A percentile compares a stretch with the other conserved stretches of the same genome.
These are phyloP conservation scores for Echium plantagineum DNA, from an alignment of 257 asterid genomes.

Conservation along the genomic window DNA sequence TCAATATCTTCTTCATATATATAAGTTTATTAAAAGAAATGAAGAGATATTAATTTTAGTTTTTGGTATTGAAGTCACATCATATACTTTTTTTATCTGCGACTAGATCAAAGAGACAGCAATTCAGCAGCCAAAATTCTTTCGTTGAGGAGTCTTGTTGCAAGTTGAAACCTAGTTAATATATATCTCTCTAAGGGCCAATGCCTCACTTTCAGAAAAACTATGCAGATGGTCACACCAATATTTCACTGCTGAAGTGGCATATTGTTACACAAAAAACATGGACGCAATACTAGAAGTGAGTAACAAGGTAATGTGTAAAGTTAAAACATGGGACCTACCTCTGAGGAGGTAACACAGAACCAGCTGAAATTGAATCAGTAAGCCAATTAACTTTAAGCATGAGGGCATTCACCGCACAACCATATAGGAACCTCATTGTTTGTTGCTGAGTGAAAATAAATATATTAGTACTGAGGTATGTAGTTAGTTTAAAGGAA, in stretches of 20 bases:
- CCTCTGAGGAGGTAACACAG: slow-evolving; percentile 52
- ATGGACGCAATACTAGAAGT: neutral
- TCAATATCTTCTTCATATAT: neutral
- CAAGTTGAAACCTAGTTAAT: neutral
- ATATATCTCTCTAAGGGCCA: too few species aligned
- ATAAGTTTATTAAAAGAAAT: too few species aligned
- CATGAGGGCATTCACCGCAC: slow-evolving; percentile 60
- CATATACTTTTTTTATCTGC: neutral
- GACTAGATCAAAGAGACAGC: neutral
- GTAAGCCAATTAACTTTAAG: slow-evolving; percentile 62
- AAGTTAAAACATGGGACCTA: slow-evolving; percentile 15
- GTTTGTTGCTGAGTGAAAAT: slow-evolving; percentile 56
- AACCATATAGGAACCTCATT: slow-evolving; percentile 66
- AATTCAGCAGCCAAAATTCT: neutral
- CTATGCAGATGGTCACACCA: neutral
- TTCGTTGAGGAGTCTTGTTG: neutral
- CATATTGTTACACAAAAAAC: neutral
- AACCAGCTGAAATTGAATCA: slow-evolving; percentile 57
- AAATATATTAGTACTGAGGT: neutral
- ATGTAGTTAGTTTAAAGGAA: neutral
- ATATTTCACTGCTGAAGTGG: neutral
- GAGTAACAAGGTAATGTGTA: neutral
- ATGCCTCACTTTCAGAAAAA: neutral
- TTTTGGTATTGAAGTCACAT: too few species aligned
- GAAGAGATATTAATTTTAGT: too few species aligned